Percentiles rank a stretch among this genome's conserved stretches.
phyloP scores from a whole-genome alignment of 805 yeast genomes.

The Starmerella vitae region DNA sequence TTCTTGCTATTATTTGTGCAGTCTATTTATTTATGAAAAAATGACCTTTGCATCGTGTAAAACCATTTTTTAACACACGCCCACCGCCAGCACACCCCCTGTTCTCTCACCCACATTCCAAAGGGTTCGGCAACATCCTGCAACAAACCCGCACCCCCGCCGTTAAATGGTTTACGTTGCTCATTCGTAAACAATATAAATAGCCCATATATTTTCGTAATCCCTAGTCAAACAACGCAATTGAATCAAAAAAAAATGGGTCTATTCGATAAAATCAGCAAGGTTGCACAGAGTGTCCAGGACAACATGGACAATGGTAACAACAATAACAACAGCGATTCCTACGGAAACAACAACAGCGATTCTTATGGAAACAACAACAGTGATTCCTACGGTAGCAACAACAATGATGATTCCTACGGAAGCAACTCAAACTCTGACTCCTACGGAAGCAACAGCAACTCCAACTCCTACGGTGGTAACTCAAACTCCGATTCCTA shows the following conservation, averaged over 20 bases:
- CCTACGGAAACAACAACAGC: conserved; percentile 5
- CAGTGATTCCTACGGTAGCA: conserved; percentile 21
- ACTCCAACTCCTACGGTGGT: conserved; percentile 7
- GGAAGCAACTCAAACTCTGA: conserved; percentile 15
- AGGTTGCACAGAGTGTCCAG: conserved; percentile 15
- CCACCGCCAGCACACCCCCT: no score
- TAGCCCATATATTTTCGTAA: neutral
- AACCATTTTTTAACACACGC: no score
- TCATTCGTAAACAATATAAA: neutral
- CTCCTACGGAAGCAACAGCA: neutral
- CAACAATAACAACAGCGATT: neutral
- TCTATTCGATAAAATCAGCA: conserved; percentile 14
- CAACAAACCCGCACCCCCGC: no score
- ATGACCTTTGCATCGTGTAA: no score
- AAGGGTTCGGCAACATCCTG: no score
- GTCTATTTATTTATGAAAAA: no score
- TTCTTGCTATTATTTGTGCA: no score
- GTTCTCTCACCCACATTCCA: no score
- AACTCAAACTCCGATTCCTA: conserved; percentile 6
- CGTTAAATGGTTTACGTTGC: no score
- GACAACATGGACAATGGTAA: conserved; percentile 6
- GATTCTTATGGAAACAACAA: conserved; percentile 9
- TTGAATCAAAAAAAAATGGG: no score
- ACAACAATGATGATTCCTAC: conserved; percentile 19
- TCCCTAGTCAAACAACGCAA: no score